Percentiles rank a stretch among this genome's conserved stretches.
These are phyloP conservation scores for Geopyxis carbonaria DNA, from an alignment of 495 filamentous ascomycete species.

Conservation along the genomic window DNA sequence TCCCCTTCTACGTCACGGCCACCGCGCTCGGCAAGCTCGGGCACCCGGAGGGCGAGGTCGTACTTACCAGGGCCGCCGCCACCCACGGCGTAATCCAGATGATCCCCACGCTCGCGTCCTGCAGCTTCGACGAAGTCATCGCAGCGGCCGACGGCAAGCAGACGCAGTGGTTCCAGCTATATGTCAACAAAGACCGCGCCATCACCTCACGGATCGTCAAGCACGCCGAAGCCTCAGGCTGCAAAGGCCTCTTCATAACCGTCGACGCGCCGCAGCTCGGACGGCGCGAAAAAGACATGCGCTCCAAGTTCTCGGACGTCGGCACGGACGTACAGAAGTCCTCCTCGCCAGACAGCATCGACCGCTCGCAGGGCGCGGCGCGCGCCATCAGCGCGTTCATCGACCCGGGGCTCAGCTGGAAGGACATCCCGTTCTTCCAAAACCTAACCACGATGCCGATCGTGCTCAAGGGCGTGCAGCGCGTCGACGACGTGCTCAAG, in stretches of 20 bases:
- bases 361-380: constrained; percentile 84
- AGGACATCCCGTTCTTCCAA: constrained; percentile 87
- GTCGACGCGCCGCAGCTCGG: constrained; percentile 95
- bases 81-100: constrained; percentile 38
- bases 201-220: constrained; percentile 81
- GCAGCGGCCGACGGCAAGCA: constrained; percentile 68
- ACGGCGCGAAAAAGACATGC: constrained; percentile 88
- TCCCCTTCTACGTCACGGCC: constrained; percentile 62
- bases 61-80: constrained; percentile 55
- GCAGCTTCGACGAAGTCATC: constrained; percentile 91
- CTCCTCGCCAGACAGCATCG: constrained; percentile 43
- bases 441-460: constrained; percentile 93
- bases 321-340: constrained; percentile 65
- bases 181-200: constrained; percentile 90
- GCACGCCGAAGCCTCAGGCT: constrained; percentile 82
- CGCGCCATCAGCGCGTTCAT: constrained; percentile 82
- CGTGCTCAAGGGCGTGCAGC: constrained; percentile 87
- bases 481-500: constrained; percentile 81
- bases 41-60: constrained; percentile 54
- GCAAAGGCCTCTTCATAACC: constrained; percentile 94
- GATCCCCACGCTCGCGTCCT: constrained; percentile 93
- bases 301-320: constrained; percentile 71
- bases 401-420: constrained; percentile 78
- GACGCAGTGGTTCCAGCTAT: constrained; percentile 92
- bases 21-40: constrained; percentile 63